Evolutionary conservation across 2,329 filamentous ascomycete species (phyloP).

Genomic region (Arthroderma sp.): DNA sequence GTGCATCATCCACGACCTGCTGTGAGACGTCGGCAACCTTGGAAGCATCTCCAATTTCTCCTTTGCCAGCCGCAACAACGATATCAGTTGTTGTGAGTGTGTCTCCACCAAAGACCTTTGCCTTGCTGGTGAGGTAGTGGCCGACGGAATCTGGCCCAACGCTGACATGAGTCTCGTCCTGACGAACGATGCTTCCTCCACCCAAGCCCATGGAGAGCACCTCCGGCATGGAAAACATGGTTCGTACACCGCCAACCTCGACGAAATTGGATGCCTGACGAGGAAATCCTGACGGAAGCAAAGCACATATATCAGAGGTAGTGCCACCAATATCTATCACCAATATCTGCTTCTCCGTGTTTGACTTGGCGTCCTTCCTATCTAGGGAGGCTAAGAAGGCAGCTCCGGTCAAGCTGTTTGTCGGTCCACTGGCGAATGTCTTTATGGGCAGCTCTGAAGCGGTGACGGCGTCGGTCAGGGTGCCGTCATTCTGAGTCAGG

Average conservation of each 20-base stretch:
- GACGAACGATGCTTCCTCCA: slow-evolving; percentile 40
- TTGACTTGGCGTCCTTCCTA: slow-evolving; percentile 12
- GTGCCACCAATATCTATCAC: slow-evolving; percentile 55
- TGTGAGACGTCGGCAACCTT: slow-evolving; percentile 16
- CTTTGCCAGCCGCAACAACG: slow-evolving; percentile 28
- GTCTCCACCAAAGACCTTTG: slow-evolving; percentile 46
- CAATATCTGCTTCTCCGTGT: slow-evolving; percentile 30
- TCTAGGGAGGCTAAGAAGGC: slow-evolving; percentile 42
- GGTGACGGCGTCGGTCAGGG: slow-evolving; percentile 42
- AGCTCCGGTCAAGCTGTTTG: slow-evolving; percentile 52
- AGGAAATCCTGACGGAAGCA: slow-evolving; percentile 52
- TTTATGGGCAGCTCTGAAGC: slow-evolving; percentile 48
- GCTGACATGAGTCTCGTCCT: slow-evolving; percentile 28
- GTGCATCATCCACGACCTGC: slow-evolving; percentile 17
- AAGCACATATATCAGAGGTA: slow-evolving; percentile 51
- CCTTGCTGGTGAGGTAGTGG: slow-evolving; percentile 43
- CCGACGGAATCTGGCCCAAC: slow-evolving; percentile 54
- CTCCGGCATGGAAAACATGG: slow-evolving; percentile 50
- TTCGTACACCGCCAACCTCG: slow-evolving; percentile 50
- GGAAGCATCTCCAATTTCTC: slow-evolving; percentile 18
- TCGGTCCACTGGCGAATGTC: slow-evolving; percentile 52
- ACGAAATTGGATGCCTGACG: slow-evolving; percentile 52
- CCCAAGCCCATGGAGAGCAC: slow-evolving; percentile 47
- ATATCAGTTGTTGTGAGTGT: slow-evolving; percentile 50
- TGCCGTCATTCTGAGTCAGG: slow-evolving; percentile 54